phyloP scores from a whole-genome alignment of 768 basidiomycete species.

The Arthromyces matolae region DNA sequence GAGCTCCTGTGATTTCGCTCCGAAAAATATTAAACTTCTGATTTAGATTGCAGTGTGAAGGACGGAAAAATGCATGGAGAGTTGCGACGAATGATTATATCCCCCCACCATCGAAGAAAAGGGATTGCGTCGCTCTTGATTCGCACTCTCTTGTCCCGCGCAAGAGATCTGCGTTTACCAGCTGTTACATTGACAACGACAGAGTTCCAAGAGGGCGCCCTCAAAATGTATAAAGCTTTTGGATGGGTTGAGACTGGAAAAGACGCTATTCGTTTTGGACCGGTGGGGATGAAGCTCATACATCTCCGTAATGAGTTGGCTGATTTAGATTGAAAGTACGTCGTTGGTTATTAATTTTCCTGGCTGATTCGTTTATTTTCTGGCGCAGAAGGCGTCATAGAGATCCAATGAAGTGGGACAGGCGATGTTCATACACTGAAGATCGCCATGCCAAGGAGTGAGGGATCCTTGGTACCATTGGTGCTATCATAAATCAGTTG shows the following conservation, averaged over 20 bases:
- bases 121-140: slow-evolving; percentile 12
- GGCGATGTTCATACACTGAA: too few species aligned
- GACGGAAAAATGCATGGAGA: slow-evolving; percentile 2
- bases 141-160: slow-evolving; percentile 6
- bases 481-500: too few species aligned
- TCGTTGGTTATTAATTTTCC: too few species aligned
- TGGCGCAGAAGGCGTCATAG: too few species aligned
- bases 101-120: slow-evolving; percentile 11
- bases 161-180: neutral
- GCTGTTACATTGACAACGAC: slow-evolving; percentile 2
- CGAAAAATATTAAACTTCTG: neutral
- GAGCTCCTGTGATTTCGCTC: neutral
- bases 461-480: too few species aligned
- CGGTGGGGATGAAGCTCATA: too few species aligned
- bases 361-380: too few species aligned
- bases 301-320: too few species aligned
- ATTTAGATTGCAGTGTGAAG: slow-evolving; percentile 7
- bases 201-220: slow-evolving; percentile 6
- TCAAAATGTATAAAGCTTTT: slow-evolving; percentile 5
- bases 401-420: too few species aligned
- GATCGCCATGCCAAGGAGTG: too few species aligned
- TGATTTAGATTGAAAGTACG: too few species aligned
- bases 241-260: slow-evolving; percentile 18
- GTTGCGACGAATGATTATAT: slow-evolving; percentile 13
- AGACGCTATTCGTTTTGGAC: too few species aligned